Percentiles rank a stretch among this genome's conserved stretches.
phyloP scores from a whole-genome alignment of 805 yeast genomes.

The Starmerella floricola region DNA sequence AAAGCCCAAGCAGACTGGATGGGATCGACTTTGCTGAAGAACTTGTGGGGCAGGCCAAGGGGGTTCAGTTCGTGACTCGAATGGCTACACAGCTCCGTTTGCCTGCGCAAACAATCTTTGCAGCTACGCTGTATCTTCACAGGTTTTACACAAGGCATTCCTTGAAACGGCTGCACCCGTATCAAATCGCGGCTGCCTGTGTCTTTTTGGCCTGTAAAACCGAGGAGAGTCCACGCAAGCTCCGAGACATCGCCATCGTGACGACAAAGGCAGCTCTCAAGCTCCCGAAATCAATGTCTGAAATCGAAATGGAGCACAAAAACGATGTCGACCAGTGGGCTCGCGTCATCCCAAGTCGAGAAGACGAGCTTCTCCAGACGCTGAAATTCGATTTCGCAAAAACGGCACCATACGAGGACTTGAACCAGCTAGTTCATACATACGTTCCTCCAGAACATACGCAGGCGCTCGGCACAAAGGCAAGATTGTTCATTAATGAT shows the following conservation, averaged over 20 bases:
- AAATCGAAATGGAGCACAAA: constrained; percentile 30
- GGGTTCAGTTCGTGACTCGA: constrained; percentile 36
- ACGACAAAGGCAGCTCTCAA: constrained; percentile 40
- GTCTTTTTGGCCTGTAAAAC: constrained; percentile 43
- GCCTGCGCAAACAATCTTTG: constrained; percentile 38
- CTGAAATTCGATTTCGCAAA: constrained; percentile 39
- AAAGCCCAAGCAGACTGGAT: constrained; percentile 25
- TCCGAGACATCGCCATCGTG: constrained; percentile 39
- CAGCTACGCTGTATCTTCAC: constrained; percentile 40
- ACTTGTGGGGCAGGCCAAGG: constrained; percentile 36
- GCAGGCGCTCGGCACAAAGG: constrained; percentile 12
- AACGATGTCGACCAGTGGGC: constrained; percentile 43
- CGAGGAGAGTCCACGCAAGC: constrained; percentile 40
- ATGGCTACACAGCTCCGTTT: constrained; percentile 36
- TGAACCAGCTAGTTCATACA: constrained; percentile 11
- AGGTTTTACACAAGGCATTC: constrained; percentile 41
- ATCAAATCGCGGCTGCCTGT: constrained; percentile 40
- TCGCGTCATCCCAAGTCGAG: constrained; percentile 37
- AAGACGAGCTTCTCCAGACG: constrained; percentile 35
- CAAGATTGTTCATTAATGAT: constrained; percentile 29
- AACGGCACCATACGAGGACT: constrained; percentile 29
- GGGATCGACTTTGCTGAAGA: constrained; percentile 33
- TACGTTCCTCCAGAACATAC: constrained; percentile 11
- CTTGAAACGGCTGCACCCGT: constrained; percentile 35
- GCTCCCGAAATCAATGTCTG: constrained; percentile 31